These are phyloP conservation scores for Dactylellina haptotyla DNA, from an alignment of 2,329 filamentous ascomycete genomes.

Conservation along the genomic window DNA sequence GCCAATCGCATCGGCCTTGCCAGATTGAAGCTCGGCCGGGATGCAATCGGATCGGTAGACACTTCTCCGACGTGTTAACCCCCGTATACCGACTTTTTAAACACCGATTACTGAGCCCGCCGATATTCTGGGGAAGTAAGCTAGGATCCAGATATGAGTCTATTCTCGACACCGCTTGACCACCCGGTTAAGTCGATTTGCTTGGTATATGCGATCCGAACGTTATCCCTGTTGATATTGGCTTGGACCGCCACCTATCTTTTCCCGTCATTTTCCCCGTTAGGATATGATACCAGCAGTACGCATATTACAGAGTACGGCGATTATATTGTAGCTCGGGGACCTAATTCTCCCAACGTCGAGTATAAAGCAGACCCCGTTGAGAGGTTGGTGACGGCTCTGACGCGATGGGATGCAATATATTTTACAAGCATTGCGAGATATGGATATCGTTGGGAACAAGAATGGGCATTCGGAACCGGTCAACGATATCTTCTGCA, in stretches of 20 bases:
- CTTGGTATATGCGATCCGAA: conserved; percentile 71
- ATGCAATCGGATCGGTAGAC: conserved; percentile 38
- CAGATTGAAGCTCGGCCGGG: conserved; percentile 23
- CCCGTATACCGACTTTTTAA: background rate
- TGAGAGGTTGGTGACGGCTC: conserved; percentile 65
- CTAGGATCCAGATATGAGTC: conserved; percentile 10
- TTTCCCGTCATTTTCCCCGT: conserved; percentile 65
- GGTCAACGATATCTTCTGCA: conserved; percentile 42
- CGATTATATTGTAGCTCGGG: conserved; percentile 52
- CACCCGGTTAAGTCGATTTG: conserved; percentile 55
- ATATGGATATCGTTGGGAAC: conserved; percentile 76
- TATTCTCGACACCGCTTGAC: conserved; percentile 32
- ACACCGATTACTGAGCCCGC: background rate
- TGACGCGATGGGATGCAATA: conserved; percentile 83
- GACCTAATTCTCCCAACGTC: conserved; percentile 5
- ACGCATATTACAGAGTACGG: conserved; percentile 58
- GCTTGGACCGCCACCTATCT: conserved; percentile 66
- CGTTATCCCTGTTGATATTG: conserved; percentile 72
- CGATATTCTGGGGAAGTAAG: background rate
- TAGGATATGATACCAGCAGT: conserved; percentile 81
- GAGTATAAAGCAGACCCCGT: conserved; percentile 4
- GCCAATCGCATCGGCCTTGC: background rate
- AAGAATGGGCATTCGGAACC: conserved; percentile 75
- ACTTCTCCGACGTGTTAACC: conserved; percentile 7
- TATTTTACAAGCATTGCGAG: conserved; percentile 75